phyloP scores from a whole-genome alignment of 2,329 filamentous ascomycete genomes.

The Fusarium miscanthi region DNA sequence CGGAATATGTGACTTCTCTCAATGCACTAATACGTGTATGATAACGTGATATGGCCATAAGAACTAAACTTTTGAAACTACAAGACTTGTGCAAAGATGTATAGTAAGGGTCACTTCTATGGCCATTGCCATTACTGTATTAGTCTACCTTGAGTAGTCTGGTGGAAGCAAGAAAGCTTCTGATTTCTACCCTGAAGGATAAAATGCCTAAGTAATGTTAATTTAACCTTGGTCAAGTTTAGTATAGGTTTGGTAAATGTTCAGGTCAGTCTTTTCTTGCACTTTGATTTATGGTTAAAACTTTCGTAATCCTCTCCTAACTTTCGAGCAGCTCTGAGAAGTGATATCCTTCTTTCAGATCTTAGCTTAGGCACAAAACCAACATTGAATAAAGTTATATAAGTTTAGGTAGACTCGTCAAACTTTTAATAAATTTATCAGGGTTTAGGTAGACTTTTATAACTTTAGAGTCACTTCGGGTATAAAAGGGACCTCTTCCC shows the following conservation, averaged over 20 bases:
- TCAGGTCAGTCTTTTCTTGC: not conserved
- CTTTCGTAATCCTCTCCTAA: not conserved
- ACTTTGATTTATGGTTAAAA: not conserved
- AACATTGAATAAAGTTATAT: not conserved
- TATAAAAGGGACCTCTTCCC: not conserved
- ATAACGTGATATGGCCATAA: not conserved
- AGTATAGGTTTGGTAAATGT: not conserved
- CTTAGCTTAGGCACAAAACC: not conserved
- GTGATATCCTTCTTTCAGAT: not conserved
- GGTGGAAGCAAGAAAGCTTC: too few relatives aligned
- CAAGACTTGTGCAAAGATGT: not conserved
- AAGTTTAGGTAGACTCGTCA: not conserved
- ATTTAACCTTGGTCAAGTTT: accelerated
- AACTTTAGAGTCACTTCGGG: not conserved
- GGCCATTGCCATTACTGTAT: not conserved
- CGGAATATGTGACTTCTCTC: not conserved
- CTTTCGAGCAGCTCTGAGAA: not conserved
- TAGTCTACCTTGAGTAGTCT: not conserved
- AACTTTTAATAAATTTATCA: too few relatives aligned
- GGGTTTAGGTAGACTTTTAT: not conserved
- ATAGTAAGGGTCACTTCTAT: not conserved
- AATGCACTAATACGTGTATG: accelerated
- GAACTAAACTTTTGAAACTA: accelerated
- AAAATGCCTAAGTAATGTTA: not conserved
- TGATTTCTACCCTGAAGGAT: not conserved